Base-by-base conservation (phyloP, 805 yeast species). In the Debaryomyces maramus region DNA sequence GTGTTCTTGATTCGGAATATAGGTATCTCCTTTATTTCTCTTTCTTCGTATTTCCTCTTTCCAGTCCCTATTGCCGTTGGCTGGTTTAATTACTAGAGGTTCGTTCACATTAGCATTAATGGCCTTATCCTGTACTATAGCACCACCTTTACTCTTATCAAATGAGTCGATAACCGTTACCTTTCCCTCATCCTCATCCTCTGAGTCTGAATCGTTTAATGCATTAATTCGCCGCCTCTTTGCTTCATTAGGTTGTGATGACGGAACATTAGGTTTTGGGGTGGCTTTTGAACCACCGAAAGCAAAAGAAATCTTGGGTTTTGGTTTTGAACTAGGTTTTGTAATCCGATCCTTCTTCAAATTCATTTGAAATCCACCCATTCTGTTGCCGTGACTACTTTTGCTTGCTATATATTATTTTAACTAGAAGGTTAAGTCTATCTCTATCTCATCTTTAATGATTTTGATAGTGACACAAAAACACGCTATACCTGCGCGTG, bases 361-460 rank as follows among this genome's bases (percentile, higher is more conserved):
- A 22, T 46, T 56, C 6, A 57, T 36, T 46, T 44, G 57, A 18
- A 55, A 49, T 10, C 60, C 58, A 3, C 50, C 46, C 60, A 56
- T 56, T 20, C 26, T 24, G 13, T 8, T 15, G 11, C 13, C 28
- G 13, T n/a, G 13, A n/a, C 28, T 24, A 6, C 28, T n/a, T n/a
- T 24, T 10, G 13, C 28, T 3, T n/a, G 9, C 13, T 24, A 6
- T 5, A 28, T 6, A 7, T 24, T 10, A 6, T 7, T n/a, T 21
- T 21, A 21, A 21, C n/a, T n/a, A n/a, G n/a, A n/a, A n/a, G n/a
- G n/a, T n/a, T n/a, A n/a, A n/a, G n/a, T n/a, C 28, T 24, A 10
- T 24, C 13, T n/a, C 6, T 6, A 24, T 15, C 28, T 24, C 28
- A 24, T 24, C 28, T 24, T 24, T 24, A 24, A 2, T 13, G 11